phyloP scores from a whole-genome alignment of 768 basidiomycete genomes.

The Lactarius psammicola region DNA sequence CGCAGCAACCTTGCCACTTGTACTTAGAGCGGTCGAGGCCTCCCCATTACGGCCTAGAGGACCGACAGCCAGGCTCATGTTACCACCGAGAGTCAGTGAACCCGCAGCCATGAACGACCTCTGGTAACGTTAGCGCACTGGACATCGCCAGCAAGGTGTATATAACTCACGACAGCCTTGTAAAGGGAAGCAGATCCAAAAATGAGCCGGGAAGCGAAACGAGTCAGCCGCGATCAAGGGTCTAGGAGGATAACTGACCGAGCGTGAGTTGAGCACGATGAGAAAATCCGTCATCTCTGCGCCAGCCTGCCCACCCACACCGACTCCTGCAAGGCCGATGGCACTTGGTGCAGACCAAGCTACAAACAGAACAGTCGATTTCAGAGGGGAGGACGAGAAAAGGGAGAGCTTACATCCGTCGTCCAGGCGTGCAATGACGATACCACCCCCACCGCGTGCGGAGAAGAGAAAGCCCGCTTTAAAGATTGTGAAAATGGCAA shows the following conservation, averaged over 20 bases:
- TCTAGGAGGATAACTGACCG: conserved; percentile 47
- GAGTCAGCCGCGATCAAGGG: conserved; percentile 16
- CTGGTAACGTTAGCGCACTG: conserved; percentile 35
- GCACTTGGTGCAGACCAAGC: conserved; percentile 95
- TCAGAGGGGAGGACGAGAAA: neutral
- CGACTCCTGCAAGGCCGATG: conserved; percentile 89
- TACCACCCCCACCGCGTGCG: conserved; percentile 79
- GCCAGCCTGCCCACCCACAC: conserved; percentile 79
- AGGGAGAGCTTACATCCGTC: conserved; percentile 66
- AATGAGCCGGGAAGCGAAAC: neutral
- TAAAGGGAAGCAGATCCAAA: conserved; percentile 1
- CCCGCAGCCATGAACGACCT: conserved; percentile 94
- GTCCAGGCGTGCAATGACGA: conserved; percentile 81
- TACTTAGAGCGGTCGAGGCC: conserved; percentile 77
- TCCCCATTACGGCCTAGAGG: conserved; percentile 96
- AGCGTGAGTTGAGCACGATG: conserved; percentile 79
- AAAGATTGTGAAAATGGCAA: conserved; percentile 89
- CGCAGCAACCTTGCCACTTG: conserved; percentile 84
- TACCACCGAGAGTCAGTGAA: conserved; percentile 85
- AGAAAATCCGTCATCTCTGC: conserved; percentile 91
- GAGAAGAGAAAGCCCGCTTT: conserved; percentile 69
- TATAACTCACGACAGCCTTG: conserved; percentile 62
- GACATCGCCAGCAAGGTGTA: neutral
- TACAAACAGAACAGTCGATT: conserved; percentile 34
- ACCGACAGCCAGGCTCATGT: conserved; percentile 84